Evolutionary conservation across 441 rosid species (phyloP).

Genomic region (Euphorbia schlechtendalii): DNA sequence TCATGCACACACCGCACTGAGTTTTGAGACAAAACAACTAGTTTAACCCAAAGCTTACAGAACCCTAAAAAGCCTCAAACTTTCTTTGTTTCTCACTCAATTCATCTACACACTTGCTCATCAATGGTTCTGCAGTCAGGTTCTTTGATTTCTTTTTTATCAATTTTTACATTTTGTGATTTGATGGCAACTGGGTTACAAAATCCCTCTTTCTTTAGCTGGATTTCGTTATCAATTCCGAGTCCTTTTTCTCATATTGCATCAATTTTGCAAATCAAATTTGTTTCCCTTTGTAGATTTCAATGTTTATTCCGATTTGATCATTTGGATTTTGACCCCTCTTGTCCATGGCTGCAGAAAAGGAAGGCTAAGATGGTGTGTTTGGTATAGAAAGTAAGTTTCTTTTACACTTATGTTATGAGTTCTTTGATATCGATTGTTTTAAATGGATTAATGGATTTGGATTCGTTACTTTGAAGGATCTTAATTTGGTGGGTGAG

Average conservation of each 20-base stretch:
- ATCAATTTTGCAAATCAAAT: background rate
- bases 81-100: slow-evolving; percentile 5
- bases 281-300: slow-evolving; percentile 6
- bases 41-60: slow-evolving; percentile 6
- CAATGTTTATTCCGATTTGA: too few species aligned
- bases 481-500: slow-evolving; percentile 12
- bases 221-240: background rate
- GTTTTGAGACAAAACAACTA: background rate
- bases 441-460: slow-evolving; percentile 8
- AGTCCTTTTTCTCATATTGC: background rate
- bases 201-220: background rate
- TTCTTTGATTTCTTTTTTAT: background rate
- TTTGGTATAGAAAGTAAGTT: slow-evolving; percentile 17
- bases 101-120: background rate
- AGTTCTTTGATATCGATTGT: background rate
- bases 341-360: slow-evolving; percentile 18
- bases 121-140: slow-evolving; percentile 17
- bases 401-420: slow-evolving; percentile 1
- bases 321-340: slow-evolving; percentile 10
- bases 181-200: background rate
- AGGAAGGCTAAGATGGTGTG: slow-evolving; percentile 13
- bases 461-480: slow-evolving; percentile 7
- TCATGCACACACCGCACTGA: slow-evolving; percentile 17
- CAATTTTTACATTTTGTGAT: background rate
- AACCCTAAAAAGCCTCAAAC: slow-evolving; percentile 9